These are phyloP conservation scores for Trifolium fragiferum DNA, from an alignment of 306 rosid genomes.

Conservation along the genomic window DNA sequence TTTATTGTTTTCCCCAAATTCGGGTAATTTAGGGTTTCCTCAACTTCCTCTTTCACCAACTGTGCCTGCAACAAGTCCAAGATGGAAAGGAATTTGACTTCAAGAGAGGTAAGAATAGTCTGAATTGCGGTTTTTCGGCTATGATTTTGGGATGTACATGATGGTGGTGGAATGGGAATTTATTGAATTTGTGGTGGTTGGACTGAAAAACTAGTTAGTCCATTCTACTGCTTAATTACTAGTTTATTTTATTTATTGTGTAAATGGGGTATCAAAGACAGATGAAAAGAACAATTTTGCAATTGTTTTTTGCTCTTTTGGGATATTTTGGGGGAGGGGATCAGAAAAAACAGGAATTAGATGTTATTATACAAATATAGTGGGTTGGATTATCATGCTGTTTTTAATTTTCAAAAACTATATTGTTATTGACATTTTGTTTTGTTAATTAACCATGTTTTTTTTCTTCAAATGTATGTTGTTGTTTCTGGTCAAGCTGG, in stretches of 20 bases:
- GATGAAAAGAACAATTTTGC: conserved; percentile 52
- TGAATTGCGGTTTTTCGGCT: conserved; percentile 40
- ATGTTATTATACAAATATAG: conserved; percentile 54
- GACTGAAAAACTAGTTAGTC: conserved; percentile 50
- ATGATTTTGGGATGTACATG: conserved; percentile 60
- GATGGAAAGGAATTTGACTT: conserved; percentile 69
- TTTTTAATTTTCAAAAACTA: conserved; percentile 5
- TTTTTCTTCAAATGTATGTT: neutral
- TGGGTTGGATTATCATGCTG: conserved; percentile 46
- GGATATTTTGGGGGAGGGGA: conserved; percentile 39
- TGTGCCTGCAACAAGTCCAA: conserved; percentile 80
- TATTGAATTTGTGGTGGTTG: conserved; percentile 63
- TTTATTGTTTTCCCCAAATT: conserved; percentile 68
- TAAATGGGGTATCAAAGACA: conserved; percentile 60
- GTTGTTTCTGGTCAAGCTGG: neutral
- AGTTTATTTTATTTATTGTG: conserved; percentile 54
- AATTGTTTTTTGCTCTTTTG: conserved; percentile 47
- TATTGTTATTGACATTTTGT: conserved; percentile 19
- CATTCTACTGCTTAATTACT: conserved; percentile 44
- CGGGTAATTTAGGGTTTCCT: conserved; percentile 78
- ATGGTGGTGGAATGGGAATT: conserved; percentile 42
- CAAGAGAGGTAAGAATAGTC: conserved; percentile 45
- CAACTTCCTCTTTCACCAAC: conserved; percentile 94
- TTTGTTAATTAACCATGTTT: neutral
- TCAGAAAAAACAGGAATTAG: conserved; percentile 28